A percentile compares a stretch with the other conserved stretches of the same genome.
These are phyloP conservation scores for Sarocladiaceae sp. DNA, from an alignment of 2,329 filamentous ascomycete genomes.

Conservation along the genomic window DNA sequence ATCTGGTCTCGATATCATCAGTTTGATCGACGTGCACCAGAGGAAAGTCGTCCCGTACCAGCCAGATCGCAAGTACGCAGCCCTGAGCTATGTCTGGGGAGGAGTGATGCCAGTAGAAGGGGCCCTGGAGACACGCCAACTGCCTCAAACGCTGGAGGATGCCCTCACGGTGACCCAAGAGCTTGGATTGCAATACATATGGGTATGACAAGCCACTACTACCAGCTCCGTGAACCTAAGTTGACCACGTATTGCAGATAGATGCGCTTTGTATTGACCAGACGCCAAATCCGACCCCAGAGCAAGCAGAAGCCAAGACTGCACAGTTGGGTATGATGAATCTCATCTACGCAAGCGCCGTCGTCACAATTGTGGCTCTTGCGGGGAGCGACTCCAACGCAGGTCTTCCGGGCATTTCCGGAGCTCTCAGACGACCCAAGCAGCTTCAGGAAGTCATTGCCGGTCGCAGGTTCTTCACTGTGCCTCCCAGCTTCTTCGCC, in stretches of 20 bases:
- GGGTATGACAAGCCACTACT: too few relatives aligned
- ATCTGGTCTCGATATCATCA: too few relatives aligned
- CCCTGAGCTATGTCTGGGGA: too few relatives aligned
- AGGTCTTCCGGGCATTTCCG: neutral
- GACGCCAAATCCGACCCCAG: neutral
- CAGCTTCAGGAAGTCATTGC: neutral
- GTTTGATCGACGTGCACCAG: neutral
- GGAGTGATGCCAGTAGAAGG: too few relatives aligned
- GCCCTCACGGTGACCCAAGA: too few relatives aligned
- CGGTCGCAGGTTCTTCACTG: neutral
- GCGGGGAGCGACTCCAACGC: neutral
- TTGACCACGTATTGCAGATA: neutral
- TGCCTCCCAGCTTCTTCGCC: neutral
- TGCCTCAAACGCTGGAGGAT: too few relatives aligned
- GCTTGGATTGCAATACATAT: too few relatives aligned
- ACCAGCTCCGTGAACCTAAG: too few relatives aligned
- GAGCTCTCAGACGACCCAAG: neutral
- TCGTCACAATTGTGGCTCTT: neutral
- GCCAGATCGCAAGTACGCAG: too few relatives aligned
- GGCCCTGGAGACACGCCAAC: too few relatives aligned
- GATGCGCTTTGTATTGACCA: neutral
- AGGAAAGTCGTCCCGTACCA: too few relatives aligned
- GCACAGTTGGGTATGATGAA: neutral
- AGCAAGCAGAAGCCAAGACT: neutral
- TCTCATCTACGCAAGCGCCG: neutral